Conservation (phyloP, 352 stramenopile genomes). For the Globisporangium heterothallicum region DNA sequence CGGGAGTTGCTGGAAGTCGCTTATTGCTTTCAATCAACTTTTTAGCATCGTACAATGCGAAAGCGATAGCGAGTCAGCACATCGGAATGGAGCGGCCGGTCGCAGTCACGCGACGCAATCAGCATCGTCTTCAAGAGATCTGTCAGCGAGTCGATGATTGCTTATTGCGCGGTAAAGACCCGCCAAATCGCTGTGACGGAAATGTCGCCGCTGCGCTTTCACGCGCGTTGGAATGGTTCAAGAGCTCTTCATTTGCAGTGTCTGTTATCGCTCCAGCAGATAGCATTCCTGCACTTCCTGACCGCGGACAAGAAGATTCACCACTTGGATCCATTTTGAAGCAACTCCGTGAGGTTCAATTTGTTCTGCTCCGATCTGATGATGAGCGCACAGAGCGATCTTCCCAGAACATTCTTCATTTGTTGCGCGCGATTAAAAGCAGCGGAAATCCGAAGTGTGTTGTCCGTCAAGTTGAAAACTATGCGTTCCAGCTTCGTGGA, state of each 20-base stretch:
- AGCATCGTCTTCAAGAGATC: conserved; percentile 4
- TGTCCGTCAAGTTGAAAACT: conserved; percentile 30
- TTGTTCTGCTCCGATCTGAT: conserved; percentile 34
- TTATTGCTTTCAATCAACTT: conserved; percentile 13
- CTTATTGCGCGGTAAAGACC: background rate
- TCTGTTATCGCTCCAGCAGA: conserved; percentile 22
- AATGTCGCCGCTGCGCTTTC: background rate
- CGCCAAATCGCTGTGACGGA: background rate
- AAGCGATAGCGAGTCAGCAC: conserved; percentile 8
- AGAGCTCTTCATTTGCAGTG: conserved; percentile 15
- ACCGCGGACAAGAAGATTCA: no score
- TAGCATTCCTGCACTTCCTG: conserved; percentile 3
- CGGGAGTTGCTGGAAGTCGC: background rate
- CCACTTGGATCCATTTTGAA: conserved; percentile 5
- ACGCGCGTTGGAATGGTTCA: conserved; percentile 11
- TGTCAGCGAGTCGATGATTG: conserved; percentile 6
- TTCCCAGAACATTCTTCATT: conserved; percentile 20
- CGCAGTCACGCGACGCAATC: conserved; percentile 9
- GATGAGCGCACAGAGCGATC: conserved; percentile 21
- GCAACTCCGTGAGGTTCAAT: conserved; percentile 20
- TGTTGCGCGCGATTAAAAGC: conserved; percentile 21
- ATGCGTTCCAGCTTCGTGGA: conserved; percentile 21
- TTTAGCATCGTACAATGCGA: conserved; percentile 1
- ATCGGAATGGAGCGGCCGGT: conserved; percentile 13
- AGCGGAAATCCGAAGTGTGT: conserved; percentile 15